Percentiles rank a stretch among this genome's conserved stretches.
Evolutionary conservation across 257 asterid species (phyloP).

Genomic region (Anisodus tanguticus): DNA sequence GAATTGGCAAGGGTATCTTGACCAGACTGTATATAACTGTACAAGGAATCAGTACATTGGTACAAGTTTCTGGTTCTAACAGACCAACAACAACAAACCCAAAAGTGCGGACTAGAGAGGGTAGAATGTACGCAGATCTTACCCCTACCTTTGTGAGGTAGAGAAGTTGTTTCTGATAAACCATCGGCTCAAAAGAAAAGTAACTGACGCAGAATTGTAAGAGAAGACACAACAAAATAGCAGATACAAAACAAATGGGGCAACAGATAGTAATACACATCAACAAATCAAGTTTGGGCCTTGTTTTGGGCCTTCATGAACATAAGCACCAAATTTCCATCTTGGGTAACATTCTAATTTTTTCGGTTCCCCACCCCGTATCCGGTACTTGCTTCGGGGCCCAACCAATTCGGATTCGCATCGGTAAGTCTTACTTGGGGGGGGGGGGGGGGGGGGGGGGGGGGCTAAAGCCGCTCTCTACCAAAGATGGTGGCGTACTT

Average conservation of each 20-base stretch:
- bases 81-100: not conserved
- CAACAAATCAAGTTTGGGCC: not conserved
- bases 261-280: too few species aligned
- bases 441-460: not conserved
- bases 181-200: too few species aligned
- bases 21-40: not conserved
- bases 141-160: too few species aligned
- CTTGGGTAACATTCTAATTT: not conserved
- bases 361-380: not conserved
- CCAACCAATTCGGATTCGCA: not conserved
- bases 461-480: too few species aligned
- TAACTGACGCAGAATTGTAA: too few species aligned
- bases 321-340: not conserved
- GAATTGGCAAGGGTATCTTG: not conserved
- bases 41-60: not conserved
- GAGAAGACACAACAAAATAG: too few species aligned
- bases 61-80: not conserved
- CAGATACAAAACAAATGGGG: too few species aligned
- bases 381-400: not conserved
- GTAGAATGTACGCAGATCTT: too few species aligned
- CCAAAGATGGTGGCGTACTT: not conserved
- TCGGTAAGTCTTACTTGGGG: not conserved
- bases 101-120: too few species aligned
- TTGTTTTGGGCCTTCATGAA: not conserved
- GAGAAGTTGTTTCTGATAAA: too few species aligned